These are phyloP conservation scores for Bipolaris sorokiniana DNA, from an alignment of 2,329 filamentous ascomycete genomes.

Conservation along the genomic window DNA sequence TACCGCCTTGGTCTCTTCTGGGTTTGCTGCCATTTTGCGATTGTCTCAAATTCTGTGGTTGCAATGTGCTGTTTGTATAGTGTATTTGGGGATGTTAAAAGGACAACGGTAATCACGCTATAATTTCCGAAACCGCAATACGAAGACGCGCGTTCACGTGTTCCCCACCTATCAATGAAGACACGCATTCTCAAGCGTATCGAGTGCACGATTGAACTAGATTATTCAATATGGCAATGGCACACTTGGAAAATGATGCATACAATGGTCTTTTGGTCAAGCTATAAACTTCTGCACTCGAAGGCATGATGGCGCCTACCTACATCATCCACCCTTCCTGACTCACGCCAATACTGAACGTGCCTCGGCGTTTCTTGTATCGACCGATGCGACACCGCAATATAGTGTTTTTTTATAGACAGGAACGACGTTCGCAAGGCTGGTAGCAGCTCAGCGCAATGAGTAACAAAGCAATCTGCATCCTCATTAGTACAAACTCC, in stretches of 20 bases:
- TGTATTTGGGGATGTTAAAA: conserved; percentile 11
- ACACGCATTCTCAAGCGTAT: neutral
- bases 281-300: neutral
- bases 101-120: conserved; percentile 14
- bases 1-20: conserved; percentile 21
- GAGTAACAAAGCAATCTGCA: neutral
- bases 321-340: neutral
- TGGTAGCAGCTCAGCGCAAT: neutral
- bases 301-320: neutral
- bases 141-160: conserved; percentile 22
- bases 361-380: neutral
- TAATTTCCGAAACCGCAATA: conserved; percentile 19
- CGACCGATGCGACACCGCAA: neutral
- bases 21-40: conserved; percentile 27
- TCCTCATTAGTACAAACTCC: conserved; percentile 14
- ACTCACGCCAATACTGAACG: neutral
- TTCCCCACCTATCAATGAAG: neutral
- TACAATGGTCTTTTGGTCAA: neutral
- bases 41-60: neutral
- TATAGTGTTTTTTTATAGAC: neutral
- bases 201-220: neutral
- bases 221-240: neutral
- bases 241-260: neutral
- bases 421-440: neutral
- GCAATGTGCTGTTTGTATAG: conserved; percentile 7